These are phyloP conservation scores for Mangifera indica DNA, from an alignment of 345 rosid genomes.

Conservation along the genomic window DNA sequence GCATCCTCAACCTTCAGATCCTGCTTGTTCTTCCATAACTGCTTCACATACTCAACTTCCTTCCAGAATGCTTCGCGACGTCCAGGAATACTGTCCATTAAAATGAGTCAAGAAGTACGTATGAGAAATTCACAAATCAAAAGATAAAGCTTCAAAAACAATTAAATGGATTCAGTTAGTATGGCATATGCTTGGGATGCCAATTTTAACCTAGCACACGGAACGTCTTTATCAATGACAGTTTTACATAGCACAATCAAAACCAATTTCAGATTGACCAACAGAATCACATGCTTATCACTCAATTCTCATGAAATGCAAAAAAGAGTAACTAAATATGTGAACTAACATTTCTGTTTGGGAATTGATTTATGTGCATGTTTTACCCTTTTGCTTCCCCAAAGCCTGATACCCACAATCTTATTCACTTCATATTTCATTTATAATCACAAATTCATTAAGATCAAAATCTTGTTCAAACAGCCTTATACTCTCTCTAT, in stretches of 20 bases:
- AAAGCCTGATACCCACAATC: too few species aligned
- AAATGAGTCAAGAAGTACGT: background rate
- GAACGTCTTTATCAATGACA: background rate
- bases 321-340: background rate
- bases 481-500: too few species aligned
- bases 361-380: too few species aligned
- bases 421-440: too few species aligned
- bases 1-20: slow-evolving; percentile 85
- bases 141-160: background rate
- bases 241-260: background rate
- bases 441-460: too few species aligned
- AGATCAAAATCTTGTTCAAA: too few species aligned
- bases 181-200: background rate
- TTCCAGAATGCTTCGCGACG: slow-evolving; percentile 72
- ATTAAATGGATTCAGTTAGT: background rate
- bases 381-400: too few species aligned
- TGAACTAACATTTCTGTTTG: background rate
- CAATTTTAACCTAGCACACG: background rate
- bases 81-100: slow-evolving; percentile 53
- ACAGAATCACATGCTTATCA: background rate
- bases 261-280: background rate
- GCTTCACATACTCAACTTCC: slow-evolving; percentile 63
- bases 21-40: slow-evolving; percentile 61
- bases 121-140: background rate
- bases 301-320: background rate